phyloP scores from a whole-genome alignment of 306 rosid species.

The Vigna reflexopilosa region DNA sequence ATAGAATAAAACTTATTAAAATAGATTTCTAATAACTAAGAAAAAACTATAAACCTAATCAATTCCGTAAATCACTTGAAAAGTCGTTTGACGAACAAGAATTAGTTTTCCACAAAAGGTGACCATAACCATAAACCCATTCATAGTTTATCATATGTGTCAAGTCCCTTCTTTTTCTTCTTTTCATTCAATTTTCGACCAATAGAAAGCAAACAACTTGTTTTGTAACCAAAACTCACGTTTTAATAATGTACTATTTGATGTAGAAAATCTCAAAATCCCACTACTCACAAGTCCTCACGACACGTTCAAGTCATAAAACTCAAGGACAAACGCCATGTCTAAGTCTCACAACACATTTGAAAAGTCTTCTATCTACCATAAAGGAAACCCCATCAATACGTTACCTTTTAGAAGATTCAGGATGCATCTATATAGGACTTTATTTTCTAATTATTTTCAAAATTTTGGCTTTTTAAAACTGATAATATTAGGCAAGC shows the following conservation, averaged over 20 bases:
- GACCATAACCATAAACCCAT: neutral
- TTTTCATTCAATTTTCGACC: neutral
- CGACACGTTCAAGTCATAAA: neutral
- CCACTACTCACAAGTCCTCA: neutral
- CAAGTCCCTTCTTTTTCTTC: neutral
- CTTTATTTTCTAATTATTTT: no score
- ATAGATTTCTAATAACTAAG: neutral
- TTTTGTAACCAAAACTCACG: neutral
- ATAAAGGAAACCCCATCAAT: conserved; percentile 9
- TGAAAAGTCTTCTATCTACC: no score
- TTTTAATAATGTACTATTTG: neutral
- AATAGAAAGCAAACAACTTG: neutral
- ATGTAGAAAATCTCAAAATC: neutral
- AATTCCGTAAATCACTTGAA: neutral
- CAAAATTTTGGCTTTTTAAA: no score
- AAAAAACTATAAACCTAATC: neutral
- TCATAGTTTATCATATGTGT: neutral
- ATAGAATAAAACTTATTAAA: neutral
- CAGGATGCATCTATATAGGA: neutral
- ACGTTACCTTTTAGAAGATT: neutral
- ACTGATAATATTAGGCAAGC: no score
- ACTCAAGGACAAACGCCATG: neutral
- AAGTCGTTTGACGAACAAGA: neutral
- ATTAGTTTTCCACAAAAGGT: neutral
- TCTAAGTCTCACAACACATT: neutral